Conservation (phyloP, 2,329 filamentous ascomycete species). For the Lasiodiplodia citricola region DNA sequence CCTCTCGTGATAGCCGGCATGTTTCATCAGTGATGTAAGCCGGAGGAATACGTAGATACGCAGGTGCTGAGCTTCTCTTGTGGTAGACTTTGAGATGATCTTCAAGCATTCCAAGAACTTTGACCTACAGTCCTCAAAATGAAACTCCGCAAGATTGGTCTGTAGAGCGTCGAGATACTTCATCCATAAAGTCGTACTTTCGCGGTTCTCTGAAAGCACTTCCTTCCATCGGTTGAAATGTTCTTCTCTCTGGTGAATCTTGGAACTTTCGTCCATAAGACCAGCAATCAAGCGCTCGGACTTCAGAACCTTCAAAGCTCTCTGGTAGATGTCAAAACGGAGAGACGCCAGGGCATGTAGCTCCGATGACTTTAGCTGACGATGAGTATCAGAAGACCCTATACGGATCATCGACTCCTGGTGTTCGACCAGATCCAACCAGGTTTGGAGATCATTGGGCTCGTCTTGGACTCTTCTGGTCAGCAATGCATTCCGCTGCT, state of each 20-base stretch:
- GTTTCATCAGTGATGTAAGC: slow-evolving; percentile 73
- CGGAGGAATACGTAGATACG: slow-evolving; percentile 73
- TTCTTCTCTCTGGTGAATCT: slow-evolving; percentile 71
- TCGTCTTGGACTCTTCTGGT: slow-evolving; percentile 67
- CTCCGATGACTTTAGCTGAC: slow-evolving; percentile 64
- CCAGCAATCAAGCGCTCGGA: slow-evolving; percentile 65
- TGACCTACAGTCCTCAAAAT: slow-evolving; percentile 68
- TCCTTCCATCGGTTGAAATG: slow-evolving; percentile 70
- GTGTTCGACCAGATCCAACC: slow-evolving; percentile 79
- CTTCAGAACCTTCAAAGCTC: slow-evolving; percentile 68
- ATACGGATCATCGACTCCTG: slow-evolving; percentile 71
- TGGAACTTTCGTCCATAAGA: slow-evolving; percentile 75
- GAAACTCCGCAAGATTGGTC: slow-evolving; percentile 69
- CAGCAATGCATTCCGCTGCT: slow-evolving; percentile 65
- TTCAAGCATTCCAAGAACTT: slow-evolving; percentile 65
- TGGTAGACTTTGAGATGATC: slow-evolving; percentile 39
- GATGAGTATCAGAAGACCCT: slow-evolving; percentile 44
- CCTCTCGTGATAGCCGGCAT: slow-evolving; percentile 79
- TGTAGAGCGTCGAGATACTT: slow-evolving; percentile 74
- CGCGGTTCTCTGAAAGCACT: slow-evolving; percentile 60
- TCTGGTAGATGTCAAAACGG: slow-evolving; percentile 78
- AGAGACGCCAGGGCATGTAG: slow-evolving; percentile 74
- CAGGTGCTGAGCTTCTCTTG: slow-evolving; percentile 46
- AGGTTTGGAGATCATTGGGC: slow-evolving; percentile 71
- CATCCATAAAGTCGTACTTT: slow-evolving; percentile 72